Evolutionary conservation across 2,329 filamentous ascomycete genomes (phyloP), one percentile per base, ranked within the genome.

Genomic region (Fusarium sp.): DNA sequence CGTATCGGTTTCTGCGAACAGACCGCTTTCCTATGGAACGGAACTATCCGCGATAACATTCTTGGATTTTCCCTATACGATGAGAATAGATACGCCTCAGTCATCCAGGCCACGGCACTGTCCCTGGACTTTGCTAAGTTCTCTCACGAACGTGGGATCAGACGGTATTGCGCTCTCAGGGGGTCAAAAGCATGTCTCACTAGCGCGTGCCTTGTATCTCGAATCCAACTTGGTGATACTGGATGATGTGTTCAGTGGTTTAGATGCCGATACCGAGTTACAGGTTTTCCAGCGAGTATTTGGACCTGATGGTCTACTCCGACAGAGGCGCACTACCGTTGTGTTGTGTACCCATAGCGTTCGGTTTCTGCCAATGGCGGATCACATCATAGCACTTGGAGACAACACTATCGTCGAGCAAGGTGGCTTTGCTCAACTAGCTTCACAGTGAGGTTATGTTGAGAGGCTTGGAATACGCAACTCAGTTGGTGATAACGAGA

Each of bases 381-480:
- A 87, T 47, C 80, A 84, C 39, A 80, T 87, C 17, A 80, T 87
- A 42, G 82, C 80, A 0, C 78, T 88, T 0, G 79, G 78, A 0
- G 24, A 66, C 1, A 84, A 84, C 1, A 76, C 68, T 0, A 61
- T 86, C 4, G 70, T 80, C 3, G 83, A 87, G 39, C 80, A 86
- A 34, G 77, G 77, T 0, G 58, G 51, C 5, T 77, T 76, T 45
- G 31, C 61, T 1, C 64, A 74, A 3, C 61, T 78, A n/a, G 59
- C 69, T 49, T 62, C 62, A 2, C 79, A 79, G 44, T 71, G 77
- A 31, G 77, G 76, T 19, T 82, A 83, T 31, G 75, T 83, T 0
- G 72, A 79, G n/a, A 77, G 76, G 15, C 75, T 83, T 0, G 78
- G 76, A 0, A 67, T 83, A 42, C 49, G n/a, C 13, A n/a, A n/a